Percentiles rank a stretch among this genome's conserved stretches.
phyloP scores from a whole-genome alignment of 306 rosid species.

The Cicer chorassanicum region DNA sequence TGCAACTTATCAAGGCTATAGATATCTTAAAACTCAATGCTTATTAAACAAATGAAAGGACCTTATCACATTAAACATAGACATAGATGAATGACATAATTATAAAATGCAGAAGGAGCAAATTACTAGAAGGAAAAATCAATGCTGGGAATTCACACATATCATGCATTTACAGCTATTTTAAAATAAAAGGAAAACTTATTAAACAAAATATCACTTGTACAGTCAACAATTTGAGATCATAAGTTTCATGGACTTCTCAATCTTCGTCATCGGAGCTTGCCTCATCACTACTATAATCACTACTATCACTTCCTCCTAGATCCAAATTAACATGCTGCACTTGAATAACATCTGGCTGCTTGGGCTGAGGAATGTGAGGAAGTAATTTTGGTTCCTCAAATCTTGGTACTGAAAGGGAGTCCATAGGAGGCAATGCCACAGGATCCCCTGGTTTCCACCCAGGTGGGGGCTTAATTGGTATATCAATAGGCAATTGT shows the following conservation, averaged over 20 bases:
- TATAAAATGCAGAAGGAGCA: not conserved
- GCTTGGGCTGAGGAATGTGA: constrained; percentile 63
- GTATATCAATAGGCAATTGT: constrained; percentile 70
- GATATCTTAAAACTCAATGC: constrained; percentile 11
- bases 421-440: constrained; percentile 72
- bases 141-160: not conserved
- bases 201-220: constrained; percentile 29
- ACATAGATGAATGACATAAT: not conserved
- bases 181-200: not conserved
- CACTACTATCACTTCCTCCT: constrained; percentile 87
- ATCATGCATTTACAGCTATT: not conserved
- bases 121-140: not conserved
- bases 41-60: not conserved
- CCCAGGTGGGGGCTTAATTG: constrained; percentile 87
- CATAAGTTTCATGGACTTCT: constrained; percentile 29
- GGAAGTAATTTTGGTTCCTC: constrained; percentile 66
- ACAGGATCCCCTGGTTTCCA: constrained; percentile 98
- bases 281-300: constrained; percentile 83
- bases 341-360: constrained; percentile 82
- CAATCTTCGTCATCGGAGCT: constrained; percentile 85
- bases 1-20: constrained; percentile 12
- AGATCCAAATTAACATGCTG: constrained; percentile 85
- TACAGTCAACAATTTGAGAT: constrained; percentile 16
- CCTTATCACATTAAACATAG: not conserved
- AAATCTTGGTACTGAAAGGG: constrained; percentile 63